Conservation (phyloP, 768 basidiomycete genomes). For the Gloeophyllum trabeum region DNA sequence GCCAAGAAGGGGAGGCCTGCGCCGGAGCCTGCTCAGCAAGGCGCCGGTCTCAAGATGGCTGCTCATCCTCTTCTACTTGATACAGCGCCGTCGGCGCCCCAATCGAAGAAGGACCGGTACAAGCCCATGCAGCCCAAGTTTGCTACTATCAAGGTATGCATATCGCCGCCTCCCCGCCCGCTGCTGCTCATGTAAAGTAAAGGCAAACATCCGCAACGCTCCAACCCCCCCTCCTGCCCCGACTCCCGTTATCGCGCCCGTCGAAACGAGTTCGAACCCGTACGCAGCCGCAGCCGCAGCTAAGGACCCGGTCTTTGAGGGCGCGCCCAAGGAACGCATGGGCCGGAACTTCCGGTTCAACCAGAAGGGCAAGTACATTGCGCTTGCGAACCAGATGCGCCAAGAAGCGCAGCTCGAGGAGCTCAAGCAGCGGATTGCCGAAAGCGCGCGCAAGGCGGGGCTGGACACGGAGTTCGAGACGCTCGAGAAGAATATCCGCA, state of each 20-base stretch:
- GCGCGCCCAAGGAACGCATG: constrained; percentile 57
- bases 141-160: constrained; percentile 75
- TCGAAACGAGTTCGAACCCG: constrained; percentile 54
- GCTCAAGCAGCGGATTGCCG: constrained; percentile 87
- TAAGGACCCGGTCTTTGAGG: constrained; percentile 59
- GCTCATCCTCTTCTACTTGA: constrained; percentile 83
- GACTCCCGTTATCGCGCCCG: constrained; percentile 20
- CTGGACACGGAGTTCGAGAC: constrained; percentile 89
- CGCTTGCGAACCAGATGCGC: constrained; percentile 57
- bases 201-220: constrained; percentile 72
- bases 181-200: not conserved
- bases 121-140: constrained; percentile 99
- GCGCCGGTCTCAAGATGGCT: constrained; percentile 81
- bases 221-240: constrained; percentile 45
- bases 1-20: constrained; percentile 37
- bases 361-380: constrained; percentile 85
- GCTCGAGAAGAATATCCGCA: constrained; percentile 80
- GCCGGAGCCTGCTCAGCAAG: constrained; percentile 61
- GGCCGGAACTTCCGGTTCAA: constrained; percentile 78
- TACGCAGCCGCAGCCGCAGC: constrained; percentile 47
- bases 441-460: constrained; percentile 87
- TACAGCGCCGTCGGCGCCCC: constrained; percentile 40
- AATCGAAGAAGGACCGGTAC: constrained; percentile 85
- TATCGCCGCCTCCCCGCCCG: not conserved
- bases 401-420: constrained; percentile 79